These are phyloP conservation scores for Boletus hoseneyae DNA, from an alignment of 1,284 basidiomycete genomes.

Conservation along the genomic window DNA sequence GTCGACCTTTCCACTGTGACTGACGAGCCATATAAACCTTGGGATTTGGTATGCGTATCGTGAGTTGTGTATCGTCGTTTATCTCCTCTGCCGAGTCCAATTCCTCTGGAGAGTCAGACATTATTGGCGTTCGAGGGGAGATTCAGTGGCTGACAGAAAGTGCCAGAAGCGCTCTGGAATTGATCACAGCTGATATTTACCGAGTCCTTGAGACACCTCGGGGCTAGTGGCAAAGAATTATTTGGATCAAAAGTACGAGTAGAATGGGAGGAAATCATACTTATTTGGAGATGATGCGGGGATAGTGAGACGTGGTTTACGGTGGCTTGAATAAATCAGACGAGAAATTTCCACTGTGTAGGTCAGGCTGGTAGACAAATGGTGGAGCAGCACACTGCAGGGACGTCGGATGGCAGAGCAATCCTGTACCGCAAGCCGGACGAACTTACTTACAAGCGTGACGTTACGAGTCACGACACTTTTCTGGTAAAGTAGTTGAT, in stretches of 20 bases:
- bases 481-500: conserved; percentile 35
- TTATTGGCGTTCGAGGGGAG: conserved; percentile 16
- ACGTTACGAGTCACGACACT: conserved; percentile 34
- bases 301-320: conserved; percentile 12
- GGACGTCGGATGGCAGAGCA: conserved; percentile 28
- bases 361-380: conserved; percentile 10
- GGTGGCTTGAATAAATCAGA: conserved; percentile 13
- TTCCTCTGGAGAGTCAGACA: conserved; percentile 42
- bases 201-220: neutral
- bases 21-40: conserved; percentile 56
- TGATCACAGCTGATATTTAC: conserved; percentile 11
- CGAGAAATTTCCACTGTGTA: conserved; percentile 7
- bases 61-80: conserved; percentile 57
- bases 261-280: conserved; percentile 10
- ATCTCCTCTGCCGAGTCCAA: conserved; percentile 43
- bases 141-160: conserved; percentile 21
- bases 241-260: conserved; percentile 9
- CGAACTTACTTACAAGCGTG: conserved; percentile 37
- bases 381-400: conserved; percentile 12
- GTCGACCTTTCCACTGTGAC: conserved; percentile 66
- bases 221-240: conserved; percentile 7
- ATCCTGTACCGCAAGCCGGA: conserved; percentile 30
- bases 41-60: conserved; percentile 59
- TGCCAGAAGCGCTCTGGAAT: conserved; percentile 11
- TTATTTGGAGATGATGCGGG: conserved; percentile 10